Base-by-base conservation (phyloP, 768 basidiomycete genomes). In the Rhodocollybia butyracea region DNA sequence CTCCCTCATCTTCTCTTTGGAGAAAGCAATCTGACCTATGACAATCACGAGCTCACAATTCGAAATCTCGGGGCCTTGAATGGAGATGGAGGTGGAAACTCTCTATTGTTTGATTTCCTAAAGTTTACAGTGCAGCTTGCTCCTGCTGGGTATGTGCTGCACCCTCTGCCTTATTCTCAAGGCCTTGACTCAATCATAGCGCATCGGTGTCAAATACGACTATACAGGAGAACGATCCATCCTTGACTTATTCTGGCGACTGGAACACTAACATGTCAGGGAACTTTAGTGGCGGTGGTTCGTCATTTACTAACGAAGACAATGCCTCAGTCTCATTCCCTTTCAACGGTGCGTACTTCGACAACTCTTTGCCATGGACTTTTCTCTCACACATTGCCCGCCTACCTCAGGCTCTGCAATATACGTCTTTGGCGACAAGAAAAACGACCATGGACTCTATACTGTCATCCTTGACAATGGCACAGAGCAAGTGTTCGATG, bases 351-450 rank as follows among this genome's bases (percentile, higher is more conserved):
- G 53, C 15, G 65, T 53, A 4, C 13, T 1, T 2, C 17, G 8
- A 11, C 5, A 2, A 21, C 19, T 34, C 2, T 52, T 24, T 31
- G n/a, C n/a, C n/a, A n/a, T n/a, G n/a, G n/a, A n/a, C n/a, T 12
- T n/a, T n/a, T 42, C 1, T 11, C 34, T 53, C 19, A 6, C 11
- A n/a, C n/a, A 12, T 29, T 0, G 10, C 39, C 31, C 3, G n/a
- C n/a, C 31, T 12, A 26, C 22, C 6, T 39, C 57, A 77, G 77
- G 74, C 38, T 76, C 76, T 21, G 73, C 76, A 1, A 62, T 79
- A 26, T 77, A 75, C 52, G 68, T 79, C 13, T 71, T 76, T 36
- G 78, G 79, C 2, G 78, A 79, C 65, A 78, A 77, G 60, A 77
- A 75, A 60, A 77, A 77, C 52, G 75, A 80, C 60, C 78, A 81